Conservation (phyloP, 2,329 filamentous ascomycete species). For the Colletotrichum horii region DNA sequence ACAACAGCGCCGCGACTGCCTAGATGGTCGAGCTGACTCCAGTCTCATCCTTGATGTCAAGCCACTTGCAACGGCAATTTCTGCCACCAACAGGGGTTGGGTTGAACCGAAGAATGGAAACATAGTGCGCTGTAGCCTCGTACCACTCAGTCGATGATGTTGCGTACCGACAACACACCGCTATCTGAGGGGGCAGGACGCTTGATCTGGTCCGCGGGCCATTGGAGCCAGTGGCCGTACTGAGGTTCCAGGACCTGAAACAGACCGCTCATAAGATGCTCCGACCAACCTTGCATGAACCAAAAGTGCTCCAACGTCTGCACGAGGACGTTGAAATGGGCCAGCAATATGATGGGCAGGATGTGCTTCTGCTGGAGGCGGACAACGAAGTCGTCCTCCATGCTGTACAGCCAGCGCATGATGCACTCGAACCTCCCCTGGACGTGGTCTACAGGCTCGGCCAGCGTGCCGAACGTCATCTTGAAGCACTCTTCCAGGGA, state of each 20-base stretch:
- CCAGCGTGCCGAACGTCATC: conserved; percentile 12
- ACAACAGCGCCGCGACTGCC: not conserved
- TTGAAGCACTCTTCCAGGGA: conserved; percentile 12
- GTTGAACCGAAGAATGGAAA: not conserved
- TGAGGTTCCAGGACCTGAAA: not conserved
- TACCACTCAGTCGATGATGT: not conserved
- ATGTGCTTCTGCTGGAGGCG: conserved; percentile 13
- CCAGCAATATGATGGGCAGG: conserved; percentile 20
- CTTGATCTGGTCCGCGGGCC: conserved; percentile 9
- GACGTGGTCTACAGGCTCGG: not conserved
- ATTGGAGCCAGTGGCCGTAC: not conserved
- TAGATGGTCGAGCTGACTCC: not conserved
- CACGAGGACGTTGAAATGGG: conserved; percentile 22
- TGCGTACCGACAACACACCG: conserved; percentile 27
- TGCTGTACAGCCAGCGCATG: conserved; percentile 22
- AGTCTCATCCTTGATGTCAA: not conserved
- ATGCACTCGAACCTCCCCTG: conserved; percentile 15
- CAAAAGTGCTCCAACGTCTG: conserved; percentile 23
- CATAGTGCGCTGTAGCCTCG: not conserved
- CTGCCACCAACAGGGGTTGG: not conserved
- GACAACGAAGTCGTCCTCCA: conserved; percentile 15
- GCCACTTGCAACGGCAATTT: not conserved
- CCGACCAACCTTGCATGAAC: conserved; percentile 26
- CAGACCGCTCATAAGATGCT: conserved; percentile 22
- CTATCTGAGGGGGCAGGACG: conserved; percentile 9